phyloP scores from a whole-genome alignment of 2,329 filamentous ascomycete species.

The Diaporthe helianthi region DNA sequence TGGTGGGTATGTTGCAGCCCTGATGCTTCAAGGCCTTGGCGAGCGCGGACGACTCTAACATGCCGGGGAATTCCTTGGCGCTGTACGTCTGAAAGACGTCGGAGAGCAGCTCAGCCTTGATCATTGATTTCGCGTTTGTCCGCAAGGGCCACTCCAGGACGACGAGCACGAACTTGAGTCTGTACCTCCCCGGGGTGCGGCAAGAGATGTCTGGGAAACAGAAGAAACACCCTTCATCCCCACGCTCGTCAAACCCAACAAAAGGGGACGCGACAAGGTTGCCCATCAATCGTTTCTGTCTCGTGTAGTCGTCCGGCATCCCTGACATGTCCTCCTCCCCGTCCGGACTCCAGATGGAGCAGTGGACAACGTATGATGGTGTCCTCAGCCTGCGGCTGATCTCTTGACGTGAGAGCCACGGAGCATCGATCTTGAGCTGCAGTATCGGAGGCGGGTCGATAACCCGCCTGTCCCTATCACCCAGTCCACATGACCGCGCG shows the following conservation, averaged over 20 bases:
- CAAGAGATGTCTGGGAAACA: constrained; percentile 85
- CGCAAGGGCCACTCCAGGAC: constrained; percentile 66
- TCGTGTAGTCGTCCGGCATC: constrained; percentile 74
- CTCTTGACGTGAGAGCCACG: constrained; percentile 61
- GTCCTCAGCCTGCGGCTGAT: constrained; percentile 59
- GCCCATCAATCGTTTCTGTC: constrained; percentile 80
- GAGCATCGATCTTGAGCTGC: constrained; percentile 71
- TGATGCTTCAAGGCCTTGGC: constrained; percentile 79
- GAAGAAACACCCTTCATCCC: constrained; percentile 81
- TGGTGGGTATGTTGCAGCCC: constrained; percentile 84
- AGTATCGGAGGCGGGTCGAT: constrained; percentile 87
- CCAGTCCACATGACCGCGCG: constrained; percentile 82
- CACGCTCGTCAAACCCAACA: constrained; percentile 76
- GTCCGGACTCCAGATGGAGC: constrained; percentile 75
- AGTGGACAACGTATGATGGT: constrained; percentile 75
- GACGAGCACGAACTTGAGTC: constrained; percentile 76
- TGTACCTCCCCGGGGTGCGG: constrained; percentile 77
- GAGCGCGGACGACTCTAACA: constrained; percentile 77
- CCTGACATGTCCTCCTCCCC: constrained; percentile 72
- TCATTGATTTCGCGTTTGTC: constrained; percentile 49
- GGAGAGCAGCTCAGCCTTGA: constrained; percentile 60
- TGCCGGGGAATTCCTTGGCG: constrained; percentile 86
- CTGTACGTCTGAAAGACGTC: constrained; percentile 82
- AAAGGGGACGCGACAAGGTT: constrained; percentile 80
- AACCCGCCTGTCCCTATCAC: constrained; percentile 80